A percentile compares a stretch with the other conserved stretches of the same genome.
These are phyloP conservation scores for Candida sonorensis DNA, from an alignment of 805 yeast species.

Conservation along the genomic window DNA sequence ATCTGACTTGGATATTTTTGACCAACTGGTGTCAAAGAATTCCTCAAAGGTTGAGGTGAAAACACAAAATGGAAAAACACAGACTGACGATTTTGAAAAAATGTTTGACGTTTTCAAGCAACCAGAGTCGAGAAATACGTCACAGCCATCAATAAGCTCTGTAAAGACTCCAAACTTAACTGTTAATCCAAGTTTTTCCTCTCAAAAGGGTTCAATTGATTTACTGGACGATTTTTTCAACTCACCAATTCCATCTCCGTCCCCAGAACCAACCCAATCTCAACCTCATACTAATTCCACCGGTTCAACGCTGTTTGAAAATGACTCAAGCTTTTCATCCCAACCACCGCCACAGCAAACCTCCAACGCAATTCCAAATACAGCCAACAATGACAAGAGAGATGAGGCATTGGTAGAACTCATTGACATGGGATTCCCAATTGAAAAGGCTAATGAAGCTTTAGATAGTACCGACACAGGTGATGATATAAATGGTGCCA, in stretches of 20 bases:
- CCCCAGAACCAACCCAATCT: constrained; percentile 1
- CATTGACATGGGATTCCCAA: constrained; percentile 73
- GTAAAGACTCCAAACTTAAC: no score
- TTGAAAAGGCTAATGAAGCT: constrained; percentile 54
- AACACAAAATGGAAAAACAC: neutral
- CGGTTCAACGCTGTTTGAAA: neutral
- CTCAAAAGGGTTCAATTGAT: no score
- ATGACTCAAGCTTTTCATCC: no score
- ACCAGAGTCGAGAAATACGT: constrained; percentile 1
- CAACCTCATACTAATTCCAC: neutral
- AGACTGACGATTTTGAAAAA: constrained; percentile 12
- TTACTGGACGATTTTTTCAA: no score
- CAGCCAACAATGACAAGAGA: constrained; percentile 12
- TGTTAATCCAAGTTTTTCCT: no score
- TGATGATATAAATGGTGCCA: constrained; percentile 55
- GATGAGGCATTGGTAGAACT: constrained; percentile 60
- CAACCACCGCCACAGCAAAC: no score
- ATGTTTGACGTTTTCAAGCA: constrained; percentile 17
- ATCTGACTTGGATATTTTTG: constrained; percentile 32
- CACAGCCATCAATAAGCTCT: no score
- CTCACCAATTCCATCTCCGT: neutral
- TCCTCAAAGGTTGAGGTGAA: constrained; percentile 1
- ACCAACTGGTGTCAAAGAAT: constrained; percentile 10
- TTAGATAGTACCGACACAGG: constrained; percentile 46
- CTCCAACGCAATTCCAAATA: no score